phyloP scores from a whole-genome alignment of 2,329 filamentous ascomycete species.

The Pseudogymnoascus sp. region DNA sequence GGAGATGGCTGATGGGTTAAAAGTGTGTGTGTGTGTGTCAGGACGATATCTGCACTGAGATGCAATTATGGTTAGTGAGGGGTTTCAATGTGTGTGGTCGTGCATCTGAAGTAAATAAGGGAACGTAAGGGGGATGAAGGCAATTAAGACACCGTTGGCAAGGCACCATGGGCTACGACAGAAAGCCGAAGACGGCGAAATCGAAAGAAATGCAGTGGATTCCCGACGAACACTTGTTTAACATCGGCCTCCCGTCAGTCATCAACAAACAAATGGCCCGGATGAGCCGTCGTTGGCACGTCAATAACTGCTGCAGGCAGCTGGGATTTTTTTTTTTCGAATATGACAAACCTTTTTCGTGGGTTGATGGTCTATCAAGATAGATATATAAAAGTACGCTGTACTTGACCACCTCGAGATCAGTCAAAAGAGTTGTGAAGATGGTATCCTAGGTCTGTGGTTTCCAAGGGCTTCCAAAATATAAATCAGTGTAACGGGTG shows the following conservation, averaged over 20 bases:
- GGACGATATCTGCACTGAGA: background rate
- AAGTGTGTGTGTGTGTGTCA: background rate
- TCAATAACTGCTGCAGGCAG: background rate
- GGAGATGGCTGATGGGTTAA: background rate
- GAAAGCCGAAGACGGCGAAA: background rate
- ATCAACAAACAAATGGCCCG: background rate
- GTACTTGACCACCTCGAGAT: slow-evolving; percentile 5
- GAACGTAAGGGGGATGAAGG: background rate
- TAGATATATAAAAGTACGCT: slow-evolving; percentile 1
- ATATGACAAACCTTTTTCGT: slow-evolving; percentile 7
- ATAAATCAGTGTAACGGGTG: background rate
- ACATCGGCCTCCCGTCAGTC: slow-evolving; percentile 1
- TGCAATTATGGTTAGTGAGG: slow-evolving; percentile 8
- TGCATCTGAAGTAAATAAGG: slow-evolving; percentile 7
- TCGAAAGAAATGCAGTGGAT: slow-evolving; percentile 2
- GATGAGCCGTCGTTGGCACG: background rate
- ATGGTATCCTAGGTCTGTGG: background rate
- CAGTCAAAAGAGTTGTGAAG: background rate
- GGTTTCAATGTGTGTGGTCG: background rate
- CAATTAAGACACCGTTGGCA: slow-evolving; percentile 7
- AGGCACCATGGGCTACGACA: background rate
- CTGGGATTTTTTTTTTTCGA: background rate
- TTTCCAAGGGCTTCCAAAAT: background rate
- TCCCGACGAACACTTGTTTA: slow-evolving; percentile 4
- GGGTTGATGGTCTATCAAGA: background rate